Percentiles rank a stretch among this genome's conserved stretches.
phyloP scores from a whole-genome alignment of 371 early-diverging fungal species.

The Rhizopus arrhizus region DNA sequence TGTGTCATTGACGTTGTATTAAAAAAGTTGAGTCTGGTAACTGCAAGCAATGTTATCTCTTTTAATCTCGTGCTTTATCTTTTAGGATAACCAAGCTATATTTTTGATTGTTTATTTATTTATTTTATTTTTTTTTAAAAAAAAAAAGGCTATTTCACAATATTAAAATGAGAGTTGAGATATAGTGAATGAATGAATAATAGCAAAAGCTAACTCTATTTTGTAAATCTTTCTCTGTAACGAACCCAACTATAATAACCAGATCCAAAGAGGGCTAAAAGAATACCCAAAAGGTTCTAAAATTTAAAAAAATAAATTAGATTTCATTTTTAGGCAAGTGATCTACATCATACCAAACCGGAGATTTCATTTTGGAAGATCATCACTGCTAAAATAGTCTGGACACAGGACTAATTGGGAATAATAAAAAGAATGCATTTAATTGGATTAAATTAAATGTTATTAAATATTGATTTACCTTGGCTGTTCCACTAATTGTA shows the following conservation, averaged over 20 bases:
- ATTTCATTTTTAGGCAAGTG: constrained; percentile 8
- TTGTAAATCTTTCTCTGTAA: constrained; percentile 62
- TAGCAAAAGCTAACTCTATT: constrained; percentile 14
- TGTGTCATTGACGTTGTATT: too few species aligned
- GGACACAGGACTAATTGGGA: constrained; percentile 58
- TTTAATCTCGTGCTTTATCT: too few species aligned
- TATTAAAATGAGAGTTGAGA: too few species aligned
- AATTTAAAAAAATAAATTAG: constrained; percentile 10
- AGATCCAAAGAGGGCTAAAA: constrained; percentile 68
- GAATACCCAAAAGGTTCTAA: constrained; percentile 70
- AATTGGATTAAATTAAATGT: neutral
- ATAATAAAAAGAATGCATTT: neutral
- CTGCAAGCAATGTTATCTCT: too few species aligned
- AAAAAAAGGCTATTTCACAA: too few species aligned
- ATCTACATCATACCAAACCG: constrained; percentile 48
- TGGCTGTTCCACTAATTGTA: constrained; percentile 81
- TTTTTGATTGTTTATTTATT: too few species aligned
- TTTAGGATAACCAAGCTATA: too few species aligned
- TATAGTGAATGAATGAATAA: too few species aligned
- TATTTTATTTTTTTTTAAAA: too few species aligned
- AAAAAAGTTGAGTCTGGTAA: too few species aligned
- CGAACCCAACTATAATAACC: constrained; percentile 71
- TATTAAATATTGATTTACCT: constrained; percentile 30
- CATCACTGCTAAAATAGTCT: constrained; percentile 69
- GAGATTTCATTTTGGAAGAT: constrained; percentile 72